Percentiles rank a stretch among this genome's conserved stretches.
phyloP scores from a whole-genome alignment of 495 filamentous ascomycete species.

The Penicillium nucicola region DNA sequence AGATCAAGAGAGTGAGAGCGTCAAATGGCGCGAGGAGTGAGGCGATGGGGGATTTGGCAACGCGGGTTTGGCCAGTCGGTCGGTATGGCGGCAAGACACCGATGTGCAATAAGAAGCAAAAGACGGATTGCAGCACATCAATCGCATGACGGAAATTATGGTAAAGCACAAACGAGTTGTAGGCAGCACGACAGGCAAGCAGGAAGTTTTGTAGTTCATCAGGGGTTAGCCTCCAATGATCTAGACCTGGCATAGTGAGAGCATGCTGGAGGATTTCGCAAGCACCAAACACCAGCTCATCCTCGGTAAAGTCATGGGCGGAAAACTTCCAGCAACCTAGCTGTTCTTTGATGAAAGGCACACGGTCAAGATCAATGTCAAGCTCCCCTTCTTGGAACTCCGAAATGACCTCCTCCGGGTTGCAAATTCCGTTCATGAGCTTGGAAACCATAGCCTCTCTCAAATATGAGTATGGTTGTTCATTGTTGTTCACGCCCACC shows the following conservation, averaged over 20 bases:
- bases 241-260: constrained; percentile 74
- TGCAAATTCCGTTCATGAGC: constrained; percentile 89
- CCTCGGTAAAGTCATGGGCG: constrained; percentile 83
- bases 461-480: constrained; percentile 85
- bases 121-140: constrained; percentile 92
- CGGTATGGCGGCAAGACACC: constrained; percentile 70
- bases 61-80: constrained; percentile 18
- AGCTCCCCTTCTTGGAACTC: constrained; percentile 44
- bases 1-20: constrained; percentile 82
- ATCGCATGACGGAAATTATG: constrained; percentile 98
- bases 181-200: constrained; percentile 78
- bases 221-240: constrained; percentile 71
- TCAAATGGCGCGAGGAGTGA: constrained; percentile 77
- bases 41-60: constrained; percentile 60
- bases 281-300: constrained; percentile 79
- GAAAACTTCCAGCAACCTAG: constrained; percentile 85
- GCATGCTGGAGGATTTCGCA: constrained; percentile 87
- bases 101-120: constrained; percentile 84
- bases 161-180: constrained; percentile 95
- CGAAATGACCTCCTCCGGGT: constrained; percentile 57
- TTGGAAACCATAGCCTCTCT: constrained; percentile 86
- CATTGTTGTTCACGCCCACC: constrained; percentile 83
- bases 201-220: constrained; percentile 81
- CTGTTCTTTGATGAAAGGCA: constrained; percentile 60
- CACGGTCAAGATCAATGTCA: constrained; percentile 51